Evolutionary conservation across 192 early-diverging fungal species (phyloP).

Genomic region (Lunasporangiospora selenospora): DNA sequence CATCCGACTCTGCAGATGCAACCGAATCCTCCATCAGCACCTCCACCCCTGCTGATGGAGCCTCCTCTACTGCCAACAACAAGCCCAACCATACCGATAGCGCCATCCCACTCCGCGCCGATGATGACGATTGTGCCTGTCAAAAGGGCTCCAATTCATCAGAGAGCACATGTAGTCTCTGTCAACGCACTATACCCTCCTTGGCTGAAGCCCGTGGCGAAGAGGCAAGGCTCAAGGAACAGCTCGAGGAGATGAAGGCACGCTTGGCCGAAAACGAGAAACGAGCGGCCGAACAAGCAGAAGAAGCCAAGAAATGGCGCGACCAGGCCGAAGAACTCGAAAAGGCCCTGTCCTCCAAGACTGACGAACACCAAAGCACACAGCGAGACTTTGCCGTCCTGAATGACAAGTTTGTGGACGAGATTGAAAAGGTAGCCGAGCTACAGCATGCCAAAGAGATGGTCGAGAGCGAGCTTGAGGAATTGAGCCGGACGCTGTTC

Average conservation of each 20-base stretch:
- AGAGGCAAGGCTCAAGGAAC: slow-evolving; percentile 48
- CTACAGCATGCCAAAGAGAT: slow-evolving; percentile 91
- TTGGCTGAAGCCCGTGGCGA: slow-evolving; percentile 53
- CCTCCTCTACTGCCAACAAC: slow-evolving; percentile 3
- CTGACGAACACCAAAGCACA: slow-evolving; percentile 69
- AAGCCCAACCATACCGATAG: no score
- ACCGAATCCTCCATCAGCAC: background rate
- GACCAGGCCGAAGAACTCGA: slow-evolving; percentile 68
- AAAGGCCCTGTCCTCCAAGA: slow-evolving; percentile 70
- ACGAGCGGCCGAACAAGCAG: slow-evolving; percentile 59
- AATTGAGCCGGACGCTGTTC: slow-evolving; percentile 89
- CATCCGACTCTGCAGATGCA: background rate
- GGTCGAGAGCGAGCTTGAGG: slow-evolving; percentile 94
- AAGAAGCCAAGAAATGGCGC: slow-evolving; percentile 61
- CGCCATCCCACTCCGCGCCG: no score
- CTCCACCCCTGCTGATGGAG: slow-evolving; percentile 9
- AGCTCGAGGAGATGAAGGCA: slow-evolving; percentile 57
- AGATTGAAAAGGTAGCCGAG: slow-evolving; percentile 86
- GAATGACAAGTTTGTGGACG: slow-evolving; percentile 84
- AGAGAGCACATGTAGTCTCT: slow-evolving; percentile 26
- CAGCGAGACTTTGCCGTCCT: slow-evolving; percentile 74
- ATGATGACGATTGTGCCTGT: slow-evolving; percentile 42
- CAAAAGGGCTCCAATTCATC: slow-evolving; percentile 12
- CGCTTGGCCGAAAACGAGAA: slow-evolving; percentile 61
- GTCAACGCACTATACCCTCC: slow-evolving; percentile 42